These are phyloP conservation scores for Hanseniaspora lindneri DNA, from an alignment of 805 yeast species.

Conservation along the genomic window DNA sequence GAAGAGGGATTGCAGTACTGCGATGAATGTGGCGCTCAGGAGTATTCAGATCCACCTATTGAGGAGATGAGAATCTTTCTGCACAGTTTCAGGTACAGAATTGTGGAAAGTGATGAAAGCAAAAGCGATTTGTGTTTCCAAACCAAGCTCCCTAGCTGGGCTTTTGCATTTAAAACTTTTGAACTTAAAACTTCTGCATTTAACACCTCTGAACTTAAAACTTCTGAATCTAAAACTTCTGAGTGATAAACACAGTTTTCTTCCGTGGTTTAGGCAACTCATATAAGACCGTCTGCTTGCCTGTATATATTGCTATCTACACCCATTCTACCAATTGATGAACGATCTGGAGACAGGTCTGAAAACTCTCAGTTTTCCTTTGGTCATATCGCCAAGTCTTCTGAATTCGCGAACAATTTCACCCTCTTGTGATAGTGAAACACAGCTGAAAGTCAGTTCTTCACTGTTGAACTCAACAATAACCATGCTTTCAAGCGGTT, in stretches of 20 bases:
- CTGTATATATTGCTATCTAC: too few relatives aligned
- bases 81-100: constrained; percentile 32
- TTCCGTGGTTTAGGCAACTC: too few relatives aligned
- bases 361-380: constrained; percentile 70
- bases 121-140: constrained; percentile 29
- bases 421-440: constrained; percentile 41
- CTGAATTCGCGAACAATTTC: constrained; percentile 50
- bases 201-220: background rate
- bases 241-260: too few relatives aligned
- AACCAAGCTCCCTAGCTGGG: constrained; percentile 41
- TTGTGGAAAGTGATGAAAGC: constrained; percentile 18
- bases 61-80: constrained; percentile 25
- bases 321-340: constrained; percentile 29
- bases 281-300: too few relatives aligned
- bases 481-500: constrained; percentile 39
- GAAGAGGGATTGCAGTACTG: constrained; percentile 19
- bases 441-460: constrained; percentile 58
- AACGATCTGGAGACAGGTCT: constrained; percentile 63
- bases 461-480: constrained; percentile 62
- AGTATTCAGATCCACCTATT: constrained; percentile 23
- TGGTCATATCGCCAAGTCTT: constrained; percentile 57
- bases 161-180: constrained; percentile 17
- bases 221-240: too few relatives aligned
- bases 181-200: too few relatives aligned
- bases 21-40: constrained; percentile 22